A percentile compares a stretch with the other conserved stretches of the same genome.
Evolutionary conservation across 305 asterid genomes (phyloP).

Genomic region (Stenogyne calaminthoides): DNA sequence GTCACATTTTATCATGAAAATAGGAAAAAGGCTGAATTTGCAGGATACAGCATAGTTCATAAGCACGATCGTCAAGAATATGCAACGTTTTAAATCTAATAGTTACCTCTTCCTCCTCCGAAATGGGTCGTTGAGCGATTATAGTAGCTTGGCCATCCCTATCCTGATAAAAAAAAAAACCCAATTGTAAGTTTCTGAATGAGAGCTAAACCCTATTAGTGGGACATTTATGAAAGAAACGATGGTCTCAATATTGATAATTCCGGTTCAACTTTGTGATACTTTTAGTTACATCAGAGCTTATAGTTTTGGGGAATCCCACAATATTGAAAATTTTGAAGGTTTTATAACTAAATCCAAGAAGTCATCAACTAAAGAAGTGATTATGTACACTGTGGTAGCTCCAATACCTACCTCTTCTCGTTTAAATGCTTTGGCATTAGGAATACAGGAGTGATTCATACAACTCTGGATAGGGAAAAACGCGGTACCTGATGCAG

Average conservation of each 20-base stretch:
- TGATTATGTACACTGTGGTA: background rate
- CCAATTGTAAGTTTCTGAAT: no score
- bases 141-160: slow-evolving; percentile 83
- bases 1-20: no score
- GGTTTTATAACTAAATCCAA: background rate
- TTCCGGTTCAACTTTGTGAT: no score
- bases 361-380: background rate
- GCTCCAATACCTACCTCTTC: slow-evolving; percentile 65
- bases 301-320: background rate
- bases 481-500: slow-evolving; percentile 81
- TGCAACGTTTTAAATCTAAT: slow-evolving; percentile 4
- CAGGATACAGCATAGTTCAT: background rate
- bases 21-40: no score
- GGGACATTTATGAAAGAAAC: no score
- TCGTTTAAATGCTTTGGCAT: slow-evolving; percentile 87
- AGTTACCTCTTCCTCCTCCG: slow-evolving; percentile 78
- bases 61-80: background rate
- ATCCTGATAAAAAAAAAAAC: slow-evolving; percentile 63
- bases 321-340: background rate
- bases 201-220: no score
- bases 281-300: no score
- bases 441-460: slow-evolving; percentile 92
- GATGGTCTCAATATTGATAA: no score
- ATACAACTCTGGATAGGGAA: slow-evolving; percentile 92
- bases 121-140: slow-evolving; percentile 62